Base-by-base conservation (phyloP, 257 asterid genomes). In the Solanum appendiculatum region DNA sequence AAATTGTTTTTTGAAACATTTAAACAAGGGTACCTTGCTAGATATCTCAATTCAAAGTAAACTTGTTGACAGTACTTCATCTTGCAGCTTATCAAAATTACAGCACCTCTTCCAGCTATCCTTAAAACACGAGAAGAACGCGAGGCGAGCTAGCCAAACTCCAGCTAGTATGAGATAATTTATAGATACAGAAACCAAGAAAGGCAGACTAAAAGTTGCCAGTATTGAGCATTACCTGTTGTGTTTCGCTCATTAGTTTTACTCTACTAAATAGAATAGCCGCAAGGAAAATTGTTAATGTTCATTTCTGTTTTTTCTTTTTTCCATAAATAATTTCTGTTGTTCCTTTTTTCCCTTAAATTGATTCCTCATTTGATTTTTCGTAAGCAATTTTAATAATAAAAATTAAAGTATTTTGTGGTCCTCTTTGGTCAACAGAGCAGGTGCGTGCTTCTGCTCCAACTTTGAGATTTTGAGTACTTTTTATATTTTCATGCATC, bases 21-120 rank as follows among this genome's bases (percentile, higher is more conserved):
- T 39, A 23, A 27, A 80, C 85, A 80, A 80, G 85, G 27, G 2
- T 18, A 29, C 66, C 16, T 46, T 27, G 60, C 87, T 42, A 10
- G 81, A 20, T 25, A 69, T 85, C 37, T 33, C 44, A 64, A 18
- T 40, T 20, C 64, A 31, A 33, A 86, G 39, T 72, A 25, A 25
- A 4, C n/a, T 44, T 86, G 0, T 69, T n/a, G 82, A 86, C 73
- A 46, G 81, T 37, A 29, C 83, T 88, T 89, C 60, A 39, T 80
- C 78, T 83, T 91, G 91, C 94, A 96, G 99, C 84, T 85, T 37
- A 86, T 92, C 83, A 89, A 92, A 64, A 90, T 96, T 86, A 87
- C 88, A 42, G 98, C 97, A 33, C 93, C 98, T 51, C 96, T 94
- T 88, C 99, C 98, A 69, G 86, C 86, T 86, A 89, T 91, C 83